phyloP scores from a whole-genome alignment of 805 yeast species.

The Alloascoidea africana region DNA sequence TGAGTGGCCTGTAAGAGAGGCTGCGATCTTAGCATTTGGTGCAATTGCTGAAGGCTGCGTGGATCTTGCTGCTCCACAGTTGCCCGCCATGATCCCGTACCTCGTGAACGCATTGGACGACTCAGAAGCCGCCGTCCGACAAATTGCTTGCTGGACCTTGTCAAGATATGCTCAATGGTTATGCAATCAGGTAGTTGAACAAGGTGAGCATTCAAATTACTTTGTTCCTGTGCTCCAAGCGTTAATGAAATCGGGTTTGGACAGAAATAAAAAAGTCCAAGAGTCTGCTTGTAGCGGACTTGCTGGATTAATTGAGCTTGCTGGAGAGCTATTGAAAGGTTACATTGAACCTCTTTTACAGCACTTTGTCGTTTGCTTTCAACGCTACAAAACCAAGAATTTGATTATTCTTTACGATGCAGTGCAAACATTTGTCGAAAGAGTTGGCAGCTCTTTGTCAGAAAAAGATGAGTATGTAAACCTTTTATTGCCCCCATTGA shows the following conservation, averaged over 20 bases:
- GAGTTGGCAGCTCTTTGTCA: conserved; percentile 42
- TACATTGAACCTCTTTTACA: conserved; percentile 51
- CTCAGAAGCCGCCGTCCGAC: conserved; percentile 70
- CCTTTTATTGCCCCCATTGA: conserved; percentile 63
- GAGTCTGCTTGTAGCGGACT: conserved; percentile 85
- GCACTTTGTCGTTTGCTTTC: conserved; percentile 63
- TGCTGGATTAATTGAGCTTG: conserved; percentile 66
- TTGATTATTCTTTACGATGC: conserved; percentile 78
- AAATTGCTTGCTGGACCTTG: conserved; percentile 91
- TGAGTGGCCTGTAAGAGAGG: conserved; percentile 86
- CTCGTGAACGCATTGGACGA: conserved; percentile 70
- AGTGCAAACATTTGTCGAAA: conserved; percentile 76
- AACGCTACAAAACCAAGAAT: conserved; percentile 67
- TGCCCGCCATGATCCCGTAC: conserved; percentile 75
- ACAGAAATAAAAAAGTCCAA: conserved; percentile 84
- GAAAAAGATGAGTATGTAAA: conserved; percentile 43
- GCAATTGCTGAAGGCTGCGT: conserved; percentile 87
- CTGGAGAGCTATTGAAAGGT: conserved; percentile 49
- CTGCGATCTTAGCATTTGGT: too few species aligned
- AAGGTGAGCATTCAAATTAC: conserved; percentile 49
- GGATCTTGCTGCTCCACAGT: conserved; percentile 49
- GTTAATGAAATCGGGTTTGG: conserved; percentile 61
- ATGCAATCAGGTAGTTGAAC: conserved; percentile 45
- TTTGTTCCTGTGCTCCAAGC: conserved; percentile 69
- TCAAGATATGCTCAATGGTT: conserved; percentile 81